Conservation (phyloP, 768 basidiomycete species). For the Boletus bicolor region DNA sequence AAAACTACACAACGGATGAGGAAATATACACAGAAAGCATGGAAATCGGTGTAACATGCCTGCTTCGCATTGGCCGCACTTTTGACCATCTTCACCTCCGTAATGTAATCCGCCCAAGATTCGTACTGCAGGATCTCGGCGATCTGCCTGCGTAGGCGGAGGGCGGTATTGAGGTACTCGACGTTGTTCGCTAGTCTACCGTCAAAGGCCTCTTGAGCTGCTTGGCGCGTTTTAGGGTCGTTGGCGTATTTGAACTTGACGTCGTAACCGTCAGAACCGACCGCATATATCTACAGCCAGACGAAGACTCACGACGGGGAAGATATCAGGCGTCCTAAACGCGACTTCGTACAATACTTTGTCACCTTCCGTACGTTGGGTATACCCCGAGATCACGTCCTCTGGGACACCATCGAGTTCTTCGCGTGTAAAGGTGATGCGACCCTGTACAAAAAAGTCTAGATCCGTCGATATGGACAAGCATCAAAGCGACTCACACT, state of each 20-base stretch:
- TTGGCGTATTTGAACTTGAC: constrained; percentile 76
- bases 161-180: constrained; percentile 62
- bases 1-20: constrained; percentile 48
- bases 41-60: constrained; percentile 33
- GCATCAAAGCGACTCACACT: constrained; percentile 42
- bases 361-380: constrained; percentile 56
- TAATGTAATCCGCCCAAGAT: constrained; percentile 82
- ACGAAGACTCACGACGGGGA: constrained; percentile 56
- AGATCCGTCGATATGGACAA: not conserved
- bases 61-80: constrained; percentile 55
- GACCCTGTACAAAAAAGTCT: constrained; percentile 41
- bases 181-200: constrained; percentile 66
- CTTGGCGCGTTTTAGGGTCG: constrained; percentile 62
- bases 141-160: constrained; percentile 68
- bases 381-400: constrained; percentile 77
- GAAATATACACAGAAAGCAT: not conserved
- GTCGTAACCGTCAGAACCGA: not conserved
- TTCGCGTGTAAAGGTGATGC: constrained; percentile 61
- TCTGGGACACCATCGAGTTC: constrained; percentile 80
- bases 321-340: constrained; percentile 80
- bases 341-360: constrained; percentile 69
- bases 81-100: constrained; percentile 87
- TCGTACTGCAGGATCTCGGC: constrained; percentile 66
- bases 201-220: constrained; percentile 67
- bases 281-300: not conserved